A percentile compares a stretch with the other conserved stretches of the same genome.
Conservation (phyloP, 2,329 filamentous ascomycete genomes). For the Fusarium sp. region DNA sequence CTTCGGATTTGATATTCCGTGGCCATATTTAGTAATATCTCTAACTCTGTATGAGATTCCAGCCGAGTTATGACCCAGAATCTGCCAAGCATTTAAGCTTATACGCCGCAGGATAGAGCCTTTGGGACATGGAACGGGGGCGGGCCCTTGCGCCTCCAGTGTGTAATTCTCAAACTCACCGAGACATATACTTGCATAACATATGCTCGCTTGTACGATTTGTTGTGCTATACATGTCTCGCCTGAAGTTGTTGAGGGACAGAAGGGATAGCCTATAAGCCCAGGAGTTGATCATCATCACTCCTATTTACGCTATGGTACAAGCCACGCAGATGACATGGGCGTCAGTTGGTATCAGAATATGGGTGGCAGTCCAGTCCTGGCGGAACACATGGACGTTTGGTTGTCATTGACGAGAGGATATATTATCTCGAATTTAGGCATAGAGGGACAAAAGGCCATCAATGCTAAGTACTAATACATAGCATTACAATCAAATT, state of each 20-base stretch:
- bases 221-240: constrained; percentile 26
- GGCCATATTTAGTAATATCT: constrained; percentile 15
- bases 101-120: constrained; percentile 17
- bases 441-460: constrained; percentile 3
- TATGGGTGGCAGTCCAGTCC: constrained; percentile 18
- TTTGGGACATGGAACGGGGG: constrained; percentile 39
- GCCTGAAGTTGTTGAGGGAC: constrained; percentile 30
- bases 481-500: background rate
- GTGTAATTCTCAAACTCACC: constrained; percentile 42
- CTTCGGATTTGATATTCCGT: constrained; percentile 37
- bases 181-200: constrained; percentile 14
- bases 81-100: constrained; percentile 33
- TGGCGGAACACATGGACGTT: constrained; percentile 15
- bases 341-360: constrained; percentile 26
- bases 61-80: constrained; percentile 18
- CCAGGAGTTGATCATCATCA: constrained; percentile 32
- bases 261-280: constrained; percentile 9
- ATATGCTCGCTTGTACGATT: constrained; percentile 25
- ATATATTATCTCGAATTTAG: background rate
- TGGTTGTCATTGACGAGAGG: constrained; percentile 17
- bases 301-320: constrained; percentile 10
- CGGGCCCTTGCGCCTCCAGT: constrained; percentile 23
- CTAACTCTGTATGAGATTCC: constrained; percentile 16
- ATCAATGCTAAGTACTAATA: background rate
- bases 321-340: constrained; percentile 37